Evolutionary conservation across 23 red algal genomes (phyloP), one percentile per base, ranked within the genome.

Genomic region (Gracilariopsis chorda): DNA sequence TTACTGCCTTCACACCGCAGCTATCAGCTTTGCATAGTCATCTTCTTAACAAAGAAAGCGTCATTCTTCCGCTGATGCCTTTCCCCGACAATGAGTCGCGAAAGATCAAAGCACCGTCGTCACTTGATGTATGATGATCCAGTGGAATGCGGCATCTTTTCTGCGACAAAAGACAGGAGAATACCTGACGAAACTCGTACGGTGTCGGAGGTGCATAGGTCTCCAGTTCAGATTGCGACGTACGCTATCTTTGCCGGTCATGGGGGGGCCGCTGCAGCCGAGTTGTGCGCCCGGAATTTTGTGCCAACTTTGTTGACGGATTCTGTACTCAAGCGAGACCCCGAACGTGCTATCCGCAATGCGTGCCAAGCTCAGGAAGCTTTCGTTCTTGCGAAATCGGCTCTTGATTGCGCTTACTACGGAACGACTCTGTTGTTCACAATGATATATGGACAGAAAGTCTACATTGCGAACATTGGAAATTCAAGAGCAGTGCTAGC

Each of bases 41-140:
- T n/a, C n/a, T n/a, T n/a, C n/a, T n/a, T n/a, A n/a, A n/a, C n/a
- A n/a, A n/a, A n/a, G n/a, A n/a, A n/a, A n/a, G n/a, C n/a, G n/a
- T n/a, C n/a, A n/a, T n/a, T n/a, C n/a, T n/a, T n/a, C n/a, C n/a
- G n/a, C n/a, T n/a, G n/a, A n/a, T n/a, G n/a, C n/a, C n/a, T n/a
- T n/a, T n/a, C n/a, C n/a, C n/a, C n/a, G n/a, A n/a, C n/a, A 37
- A 89, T 89, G 85, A 89, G 72, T 59, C 85, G 72, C 69, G 85
- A 57, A 36, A 58, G 85, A 52, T 53, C 51, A 33, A 89, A 77
- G 44, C 85, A 60, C 7, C 85, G 85, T 51, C 68, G 85, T 21
- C 61, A 89, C 47, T 89, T 89, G 51, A 24, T 89, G 30, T 89
- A 89, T 45, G 85, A 89, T 77, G 85, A 89, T 55, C 85, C 72